Evolutionary conservation across 305 asterid genomes (phyloP), one percentile per base, ranked within the genome.

Genomic region (Ilex paraguariensis): DNA sequence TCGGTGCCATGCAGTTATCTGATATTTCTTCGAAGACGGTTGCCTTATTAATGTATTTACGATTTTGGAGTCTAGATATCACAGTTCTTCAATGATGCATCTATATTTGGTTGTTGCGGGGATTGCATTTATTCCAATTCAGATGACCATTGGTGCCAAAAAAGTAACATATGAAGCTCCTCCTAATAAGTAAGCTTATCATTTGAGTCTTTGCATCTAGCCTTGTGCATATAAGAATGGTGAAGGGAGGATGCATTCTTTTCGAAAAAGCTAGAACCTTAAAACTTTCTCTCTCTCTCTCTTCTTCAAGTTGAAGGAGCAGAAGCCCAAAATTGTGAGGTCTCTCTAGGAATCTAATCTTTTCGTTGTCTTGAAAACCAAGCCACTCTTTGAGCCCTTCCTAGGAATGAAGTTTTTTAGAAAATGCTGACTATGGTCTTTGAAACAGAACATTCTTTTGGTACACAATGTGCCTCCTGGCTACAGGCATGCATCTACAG

Each of bases 41-140:
- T 14, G 59, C 28, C 10, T 15, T 62, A 61, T 52, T 30, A 57
- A 55, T 62, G 51, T 70, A 61, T 61, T 61, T 82, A 54, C 78
- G 67, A 17, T 54, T 65, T 67, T 70, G 31, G 61, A 54, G 82
- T 68, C 64, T 75, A 81, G 79, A 76, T 51, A 61, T 63, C 46
- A 49, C 64, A 73, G 72, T 74, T 54, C 62, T 78, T 78, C 95
- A 87, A 87, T 89, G 61, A 66, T 71, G 81, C 81, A 84, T 68
- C 74, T 80, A 80, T 79, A 88, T 84, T 83, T 79, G 81, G 84
- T 75, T 87, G 87, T 84, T 87, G 95, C 96, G 85, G 96, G 97
- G 67, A 72, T 67, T 85, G 80, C 79, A 64, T 75, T 67, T 76
- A 70, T 74, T 70, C 83, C 85, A 71, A 72, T 81, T 81, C 67